Percentiles rank a stretch among this genome's conserved stretches.
These are phyloP conservation scores for Brassica napus DNA, from an alignment of 345 rosid genomes.

Conservation along the genomic window Da-Ae NC_063452.1:8708001-8708500, in stretches of 20 bases:
- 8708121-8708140: slow-evolving; percentile 14
- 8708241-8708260: background rate
- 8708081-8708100: background rate
- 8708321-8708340: background rate
- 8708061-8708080: background rate
- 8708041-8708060: slow-evolving; percentile 5
- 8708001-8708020: slow-evolving; percentile 40
- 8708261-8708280: background rate
- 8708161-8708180: background rate
- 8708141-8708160: slow-evolving; percentile 3
- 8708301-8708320: background rate
- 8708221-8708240: background rate
- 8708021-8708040: slow-evolving; percentile 48
- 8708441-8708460: background rate
- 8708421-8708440: background rate
- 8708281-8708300: background rate
- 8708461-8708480: background rate
- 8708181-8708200: background rate
- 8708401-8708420: background rate
- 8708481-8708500: background rate
- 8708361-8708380: background rate
- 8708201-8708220: background rate
- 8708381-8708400: background rate
- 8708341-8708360: background rate
- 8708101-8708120: background rate